A percentile compares a stretch with the other conserved stretches of the same genome.
These are phyloP conservation scores for Debaryomyces psychrophilus DNA, from an alignment of 1,139 yeast species.

Conservation along the genomic window DNA sequence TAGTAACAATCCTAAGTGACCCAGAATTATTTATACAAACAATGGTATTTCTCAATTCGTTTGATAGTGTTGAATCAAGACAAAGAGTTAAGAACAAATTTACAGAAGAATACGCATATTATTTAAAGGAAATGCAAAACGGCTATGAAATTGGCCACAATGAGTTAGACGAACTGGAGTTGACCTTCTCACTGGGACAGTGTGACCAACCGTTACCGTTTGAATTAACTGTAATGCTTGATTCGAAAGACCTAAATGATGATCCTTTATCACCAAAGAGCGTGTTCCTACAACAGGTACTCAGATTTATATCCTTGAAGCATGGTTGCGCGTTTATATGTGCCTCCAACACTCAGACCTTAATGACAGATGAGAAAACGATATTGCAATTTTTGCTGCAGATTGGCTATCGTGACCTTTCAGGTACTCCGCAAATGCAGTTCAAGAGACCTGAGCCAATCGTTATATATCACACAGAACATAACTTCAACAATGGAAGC, in stretches of 20 bases:
- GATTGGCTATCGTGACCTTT: neutral
- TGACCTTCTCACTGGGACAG: constrained; percentile 18
- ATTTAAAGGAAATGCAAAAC: neutral
- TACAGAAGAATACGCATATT: constrained; percentile 1
- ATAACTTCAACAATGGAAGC: neutral
- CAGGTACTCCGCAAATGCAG: neutral
- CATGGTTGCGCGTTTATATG: constrained; percentile 43
- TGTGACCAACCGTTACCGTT: constrained; percentile 25
- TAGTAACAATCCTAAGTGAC: constrained; percentile 20
- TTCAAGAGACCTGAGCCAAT: constrained; percentile 8
- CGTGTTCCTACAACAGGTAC: constrained; percentile 50
- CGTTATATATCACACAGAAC: constrained; percentile 13
- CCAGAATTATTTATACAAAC: constrained; percentile 19
- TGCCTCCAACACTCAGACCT: constrained; percentile 12
- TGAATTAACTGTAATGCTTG: constrained; percentile 22
- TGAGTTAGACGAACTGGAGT: neutral
- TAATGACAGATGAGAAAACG: constrained; percentile 13
- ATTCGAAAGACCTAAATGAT: constrained; percentile 19
- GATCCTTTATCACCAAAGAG: constrained; percentile 26
- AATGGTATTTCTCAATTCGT: constrained; percentile 16
- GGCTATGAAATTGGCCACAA: neutral
- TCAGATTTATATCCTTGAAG: constrained; percentile 52
- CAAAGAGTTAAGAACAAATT: constrained; percentile 1
- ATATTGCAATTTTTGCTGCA: constrained; percentile 4
- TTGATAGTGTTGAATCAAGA: constrained; percentile 7